Evolutionary conservation across 2,329 filamentous ascomycete genomes (phyloP).

Genomic region (Ophiocordyceps polyrhachis-furcata): DNA sequence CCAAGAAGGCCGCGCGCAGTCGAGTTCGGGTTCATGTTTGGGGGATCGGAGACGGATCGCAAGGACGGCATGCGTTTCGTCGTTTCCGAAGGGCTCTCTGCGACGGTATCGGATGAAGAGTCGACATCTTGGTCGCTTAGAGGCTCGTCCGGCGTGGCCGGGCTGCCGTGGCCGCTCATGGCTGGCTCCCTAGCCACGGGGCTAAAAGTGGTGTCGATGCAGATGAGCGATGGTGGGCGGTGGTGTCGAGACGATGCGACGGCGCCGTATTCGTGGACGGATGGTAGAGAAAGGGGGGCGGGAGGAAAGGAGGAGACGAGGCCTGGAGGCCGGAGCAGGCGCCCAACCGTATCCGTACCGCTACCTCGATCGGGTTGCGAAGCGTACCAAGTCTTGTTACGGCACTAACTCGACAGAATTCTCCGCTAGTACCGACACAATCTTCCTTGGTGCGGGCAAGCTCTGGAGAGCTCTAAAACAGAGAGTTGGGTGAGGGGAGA

Average conservation of each 20-base stretch:
- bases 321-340: too few relatives aligned
- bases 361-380: not conserved
- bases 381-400: not conserved
- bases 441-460: too few relatives aligned
- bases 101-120: slow-evolving; percentile 20
- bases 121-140: slow-evolving; percentile 26
- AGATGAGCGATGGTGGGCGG: not conserved
- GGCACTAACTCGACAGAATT: not conserved
- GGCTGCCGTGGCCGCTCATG: slow-evolving; percentile 16
- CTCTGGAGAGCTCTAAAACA: not conserved
- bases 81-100: slow-evolving; percentile 9
- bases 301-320: not conserved
- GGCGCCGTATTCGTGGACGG: not conserved
- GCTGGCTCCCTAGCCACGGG: slow-evolving; percentile 1
- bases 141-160: slow-evolving; percentile 28
- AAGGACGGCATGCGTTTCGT: slow-evolving; percentile 38
- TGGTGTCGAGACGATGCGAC: not conserved
- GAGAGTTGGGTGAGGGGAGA: not conserved
- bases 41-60: slow-evolving; percentile 40
- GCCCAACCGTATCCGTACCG: not conserved
- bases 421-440: not conserved
- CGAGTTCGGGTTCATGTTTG: slow-evolving; percentile 62
- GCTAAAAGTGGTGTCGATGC: not conserved
- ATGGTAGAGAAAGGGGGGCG: not conserved
- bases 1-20: slow-evolving; percentile 64